A percentile compares a stretch with the other conserved stretches of the same genome.
Conservation (phyloP, 495 filamentous ascomycete genomes). For the Penicillium canariense region DNA sequence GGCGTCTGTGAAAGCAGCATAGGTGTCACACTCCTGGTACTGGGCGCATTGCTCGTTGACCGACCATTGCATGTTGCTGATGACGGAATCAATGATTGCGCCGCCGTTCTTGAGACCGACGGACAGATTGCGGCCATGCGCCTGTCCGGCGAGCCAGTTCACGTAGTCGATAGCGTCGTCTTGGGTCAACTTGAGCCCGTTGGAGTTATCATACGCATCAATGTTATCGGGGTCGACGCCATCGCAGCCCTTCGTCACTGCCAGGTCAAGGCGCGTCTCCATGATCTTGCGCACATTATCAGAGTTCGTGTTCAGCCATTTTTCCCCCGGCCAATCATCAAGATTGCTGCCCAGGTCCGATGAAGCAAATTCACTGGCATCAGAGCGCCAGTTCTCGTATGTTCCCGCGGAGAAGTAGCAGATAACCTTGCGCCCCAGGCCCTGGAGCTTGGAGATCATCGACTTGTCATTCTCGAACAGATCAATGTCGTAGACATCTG, state of each 20-base stretch:
- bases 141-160: conserved; percentile 54
- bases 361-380: conserved; percentile 49
- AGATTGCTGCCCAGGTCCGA: conserved; percentile 53
- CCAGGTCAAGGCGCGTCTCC: conserved; percentile 54
- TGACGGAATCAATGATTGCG: conserved; percentile 54
- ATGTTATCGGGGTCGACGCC: conserved; percentile 73
- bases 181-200: conserved; percentile 55
- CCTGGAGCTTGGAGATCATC: conserved; percentile 49
- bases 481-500: conserved; percentile 59
- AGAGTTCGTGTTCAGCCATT: conserved; percentile 61
- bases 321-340: conserved; percentile 63
- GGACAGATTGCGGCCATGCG: conserved; percentile 46
- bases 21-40: conserved; percentile 56
- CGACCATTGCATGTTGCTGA: conserved; percentile 59
- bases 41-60: conserved; percentile 73
- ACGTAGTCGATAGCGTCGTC: conserved; percentile 56
- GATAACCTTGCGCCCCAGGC: conserved; percentile 54
- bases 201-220: conserved; percentile 59
- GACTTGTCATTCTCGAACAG: conserved; percentile 51
- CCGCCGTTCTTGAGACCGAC: conserved; percentile 67
- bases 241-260: conserved; percentile 61
- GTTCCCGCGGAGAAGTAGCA: conserved; percentile 74
- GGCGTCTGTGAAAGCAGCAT: conserved; percentile 53
- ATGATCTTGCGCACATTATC: conserved; percentile 60
- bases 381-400: conserved; percentile 58